phyloP scores from a whole-genome alignment of 768 basidiomycete species.

The Xerocomus spinulosus region DNA sequence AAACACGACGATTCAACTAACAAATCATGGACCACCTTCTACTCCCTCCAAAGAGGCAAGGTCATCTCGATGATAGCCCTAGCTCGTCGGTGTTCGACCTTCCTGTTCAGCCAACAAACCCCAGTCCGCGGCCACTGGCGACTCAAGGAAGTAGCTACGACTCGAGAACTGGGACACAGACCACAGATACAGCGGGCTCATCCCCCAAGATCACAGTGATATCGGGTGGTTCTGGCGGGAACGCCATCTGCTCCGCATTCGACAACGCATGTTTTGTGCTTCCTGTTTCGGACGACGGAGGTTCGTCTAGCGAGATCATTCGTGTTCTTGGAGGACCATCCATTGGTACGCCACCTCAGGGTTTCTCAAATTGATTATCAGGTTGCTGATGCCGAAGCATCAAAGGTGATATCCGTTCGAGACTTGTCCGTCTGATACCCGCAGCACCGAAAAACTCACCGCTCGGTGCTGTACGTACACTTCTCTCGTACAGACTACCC shows the following conservation, averaged over 20 bases:
- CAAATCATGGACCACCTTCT: conserved; percentile 13
- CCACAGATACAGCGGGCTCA: conserved; percentile 3
- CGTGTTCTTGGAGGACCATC: conserved; percentile 86
- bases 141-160: conserved; percentile 7
- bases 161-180: conserved; percentile 1
- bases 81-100: conserved; percentile 75
- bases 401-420: conserved; percentile 81
- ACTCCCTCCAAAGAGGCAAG: conserved; percentile 8
- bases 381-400: conserved; percentile 3
- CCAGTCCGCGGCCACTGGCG: conserved; percentile 18
- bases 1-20: no score
- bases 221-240: conserved; percentile 93
- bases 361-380: conserved; percentile 12
- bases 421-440: conserved; percentile 85
- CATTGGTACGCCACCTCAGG: conserved; percentile 47
- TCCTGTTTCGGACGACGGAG: conserved; percentile 94
- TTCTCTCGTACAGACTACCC: conserved; percentile 80
- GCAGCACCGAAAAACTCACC: conserved; percentile 53
- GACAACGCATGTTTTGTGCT: conserved; percentile 73
- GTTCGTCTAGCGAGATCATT: conserved; percentile 92
- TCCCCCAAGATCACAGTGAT: conserved; percentile 63
- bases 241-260: conserved; percentile 86
- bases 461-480: conserved; percentile 64
- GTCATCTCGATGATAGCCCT: conserved; percentile 42
- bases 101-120: conserved; percentile 41